Evolutionary conservation across 176 grass and related monocot species (phyloP).

Genomic region (Pharus latifolius): DNA sequence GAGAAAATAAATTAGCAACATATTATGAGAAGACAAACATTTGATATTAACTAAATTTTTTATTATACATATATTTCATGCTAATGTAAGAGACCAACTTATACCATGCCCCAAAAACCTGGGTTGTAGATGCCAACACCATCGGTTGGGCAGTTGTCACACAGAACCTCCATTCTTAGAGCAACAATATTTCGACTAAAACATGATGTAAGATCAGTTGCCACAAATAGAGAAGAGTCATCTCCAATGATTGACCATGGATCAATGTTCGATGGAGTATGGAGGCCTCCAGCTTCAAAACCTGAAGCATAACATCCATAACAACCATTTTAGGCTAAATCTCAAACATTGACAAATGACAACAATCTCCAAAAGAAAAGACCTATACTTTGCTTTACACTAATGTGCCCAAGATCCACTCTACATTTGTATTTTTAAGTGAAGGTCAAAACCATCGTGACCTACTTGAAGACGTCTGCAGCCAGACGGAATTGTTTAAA

Average conservation of each 20-base stretch:
- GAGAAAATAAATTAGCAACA: background rate
- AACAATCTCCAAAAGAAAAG: background rate
- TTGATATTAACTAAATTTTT: background rate
- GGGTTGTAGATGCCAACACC: constrained; percentile 81
- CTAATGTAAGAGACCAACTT: background rate
- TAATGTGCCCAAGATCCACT: no score
- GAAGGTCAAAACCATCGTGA: no score
- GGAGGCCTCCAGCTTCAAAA: constrained; percentile 73
- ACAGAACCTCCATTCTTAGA: constrained; percentile 60
- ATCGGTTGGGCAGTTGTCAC: constrained; percentile 43
- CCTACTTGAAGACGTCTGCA: background rate
- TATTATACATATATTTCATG: background rate
- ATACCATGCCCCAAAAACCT: constrained; percentile 92
- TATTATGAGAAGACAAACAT: no score
- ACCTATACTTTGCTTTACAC: no score
- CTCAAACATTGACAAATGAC: background rate
- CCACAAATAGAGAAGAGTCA: constrained; percentile 33
- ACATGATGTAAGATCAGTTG: constrained; percentile 47
- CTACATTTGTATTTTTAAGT: no score
- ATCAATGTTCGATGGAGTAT: constrained; percentile 72
- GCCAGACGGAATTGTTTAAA: no score
- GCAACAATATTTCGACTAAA: constrained; percentile 59
- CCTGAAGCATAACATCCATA: constrained; percentile 26
- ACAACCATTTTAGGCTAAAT: background rate
- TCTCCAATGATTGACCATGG: constrained; percentile 70